Conservation (phyloP, 2,329 filamentous ascomycete genomes). For the Exophiala sp. region DNA sequence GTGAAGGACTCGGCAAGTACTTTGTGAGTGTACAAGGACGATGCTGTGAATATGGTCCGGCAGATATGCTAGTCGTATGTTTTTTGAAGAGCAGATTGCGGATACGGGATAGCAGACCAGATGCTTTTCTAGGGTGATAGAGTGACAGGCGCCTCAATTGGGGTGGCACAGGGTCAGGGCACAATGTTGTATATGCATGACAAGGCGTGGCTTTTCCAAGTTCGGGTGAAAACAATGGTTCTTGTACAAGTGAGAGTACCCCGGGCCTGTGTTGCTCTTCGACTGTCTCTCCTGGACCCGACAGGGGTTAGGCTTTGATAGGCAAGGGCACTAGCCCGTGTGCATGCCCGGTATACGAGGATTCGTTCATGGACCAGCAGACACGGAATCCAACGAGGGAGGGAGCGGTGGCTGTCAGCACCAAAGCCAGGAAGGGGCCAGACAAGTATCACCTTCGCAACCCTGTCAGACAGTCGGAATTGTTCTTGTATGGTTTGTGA, state of each 20-base stretch:
- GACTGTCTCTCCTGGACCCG: neutral
- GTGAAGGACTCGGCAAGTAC: neutral
- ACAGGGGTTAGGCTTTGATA: neutral
- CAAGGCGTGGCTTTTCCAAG: slow-evolving; percentile 2
- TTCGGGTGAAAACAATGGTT: neutral
- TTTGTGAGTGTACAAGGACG: neutral
- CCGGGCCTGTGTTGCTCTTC: slow-evolving; percentile 4
- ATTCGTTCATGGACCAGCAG: neutral
- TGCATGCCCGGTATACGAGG: slow-evolving; percentile 19
- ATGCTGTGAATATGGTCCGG: no score
- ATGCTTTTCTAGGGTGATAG: slow-evolving; percentile 4
- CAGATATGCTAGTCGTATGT: no score
- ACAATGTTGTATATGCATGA: slow-evolving; percentile 14
- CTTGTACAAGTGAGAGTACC: slow-evolving; percentile 2
- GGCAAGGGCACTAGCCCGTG: neutral
- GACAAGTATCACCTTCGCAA: neutral
- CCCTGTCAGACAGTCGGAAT: neutral
- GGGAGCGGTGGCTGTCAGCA: slow-evolving; percentile 2
- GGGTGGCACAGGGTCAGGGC: slow-evolving; percentile 11
- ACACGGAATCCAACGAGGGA: neutral
- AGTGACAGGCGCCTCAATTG: slow-evolving; percentile 7
- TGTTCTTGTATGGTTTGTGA: neutral
- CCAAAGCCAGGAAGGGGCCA: neutral
- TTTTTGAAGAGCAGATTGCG: neutral
- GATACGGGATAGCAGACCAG: neutral